phyloP scores from a whole-genome alignment of 371 early-diverging fungal genomes.

The Syncephalastrum contaminatum region DNA sequence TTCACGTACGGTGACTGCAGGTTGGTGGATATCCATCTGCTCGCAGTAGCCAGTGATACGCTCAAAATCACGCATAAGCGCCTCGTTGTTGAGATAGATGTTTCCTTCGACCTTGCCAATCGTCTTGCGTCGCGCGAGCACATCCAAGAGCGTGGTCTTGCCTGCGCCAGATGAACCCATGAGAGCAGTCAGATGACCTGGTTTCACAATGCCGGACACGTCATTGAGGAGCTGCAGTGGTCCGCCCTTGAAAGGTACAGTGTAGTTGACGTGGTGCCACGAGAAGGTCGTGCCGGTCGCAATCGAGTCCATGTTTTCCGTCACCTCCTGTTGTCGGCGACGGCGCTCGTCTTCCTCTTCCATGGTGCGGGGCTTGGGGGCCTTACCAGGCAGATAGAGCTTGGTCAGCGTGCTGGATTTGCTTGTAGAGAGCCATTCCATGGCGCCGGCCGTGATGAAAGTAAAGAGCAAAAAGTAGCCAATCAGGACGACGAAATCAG shows the following conservation, averaged over 20 bases:
- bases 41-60: slow-evolving; percentile 81
- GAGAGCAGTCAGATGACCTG: slow-evolving; percentile 72
- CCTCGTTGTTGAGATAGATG: slow-evolving; percentile 57
- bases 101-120: slow-evolving; percentile 70
- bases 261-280: slow-evolving; percentile 52
- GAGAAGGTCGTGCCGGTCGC: slow-evolving; percentile 46
- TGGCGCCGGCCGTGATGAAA: slow-evolving; percentile 28
- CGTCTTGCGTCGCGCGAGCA: slow-evolving; percentile 74
- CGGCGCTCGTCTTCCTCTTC: slow-evolving; percentile 24
- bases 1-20: slow-evolving; percentile 59
- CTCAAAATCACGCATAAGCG: slow-evolving; percentile 52
- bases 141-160: slow-evolving; percentile 84
- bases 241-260: slow-evolving; percentile 51
- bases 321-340: slow-evolving; percentile 25
- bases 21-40: slow-evolving; percentile 79
- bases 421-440: slow-evolving; percentile 41
- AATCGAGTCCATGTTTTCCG: slow-evolving; percentile 25
- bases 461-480: slow-evolving; percentile 45
- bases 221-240: slow-evolving; percentile 47
- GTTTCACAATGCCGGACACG: slow-evolving; percentile 53
- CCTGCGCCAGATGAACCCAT: slow-evolving; percentile 87
- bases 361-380: slow-evolving; percentile 18
- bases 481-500: slow-evolving; percentile 47
- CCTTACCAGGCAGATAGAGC: slow-evolving; percentile 38
- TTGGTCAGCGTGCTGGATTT: slow-evolving; percentile 45